phyloP scores from a whole-genome alignment of 345 rosid genomes.

The Noccaea caerulescens region DNA sequence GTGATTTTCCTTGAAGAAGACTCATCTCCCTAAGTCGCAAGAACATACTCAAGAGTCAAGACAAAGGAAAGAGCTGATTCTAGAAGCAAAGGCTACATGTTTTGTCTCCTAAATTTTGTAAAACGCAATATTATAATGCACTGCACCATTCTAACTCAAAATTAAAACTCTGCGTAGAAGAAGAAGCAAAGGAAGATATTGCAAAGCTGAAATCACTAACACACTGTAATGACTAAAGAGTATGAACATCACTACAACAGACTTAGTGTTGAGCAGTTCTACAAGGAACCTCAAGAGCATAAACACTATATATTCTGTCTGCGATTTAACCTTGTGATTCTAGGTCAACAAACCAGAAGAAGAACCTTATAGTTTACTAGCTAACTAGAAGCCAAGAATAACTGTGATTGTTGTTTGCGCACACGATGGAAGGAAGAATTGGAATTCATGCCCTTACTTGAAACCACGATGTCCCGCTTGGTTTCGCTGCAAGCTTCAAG shows the following conservation, averaged over 20 bases:
- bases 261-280: slow-evolving; percentile 19
- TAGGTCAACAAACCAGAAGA: slow-evolving; percentile 24
- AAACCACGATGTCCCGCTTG: slow-evolving; percentile 19
- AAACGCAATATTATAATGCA: background rate
- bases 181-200: slow-evolving; percentile 2
- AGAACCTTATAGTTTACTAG: slow-evolving; percentile 30
- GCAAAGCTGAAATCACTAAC: slow-evolving; percentile 19
- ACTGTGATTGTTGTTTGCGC: slow-evolving; percentile 30
- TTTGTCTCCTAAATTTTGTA: background rate
- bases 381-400: slow-evolving; percentile 24
- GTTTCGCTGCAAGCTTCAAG: slow-evolving; percentile 26
- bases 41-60: background rate
- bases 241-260: slow-evolving; percentile 18
- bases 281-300: slow-evolving; percentile 14
- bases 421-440: slow-evolving; percentile 21
- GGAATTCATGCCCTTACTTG: slow-evolving; percentile 23
- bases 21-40: no score
- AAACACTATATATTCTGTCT: slow-evolving; percentile 13
- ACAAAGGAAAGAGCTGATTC: background rate
- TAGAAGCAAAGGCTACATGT: slow-evolving; percentile 15
- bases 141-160: background rate
- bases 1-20: background rate
- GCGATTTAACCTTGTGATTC: slow-evolving; percentile 21
- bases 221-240: slow-evolving; percentile 26
- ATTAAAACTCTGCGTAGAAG: background rate